Base-by-base conservation (phyloP, 805 yeast species). In the Ogataea degrootiae region DNA sequence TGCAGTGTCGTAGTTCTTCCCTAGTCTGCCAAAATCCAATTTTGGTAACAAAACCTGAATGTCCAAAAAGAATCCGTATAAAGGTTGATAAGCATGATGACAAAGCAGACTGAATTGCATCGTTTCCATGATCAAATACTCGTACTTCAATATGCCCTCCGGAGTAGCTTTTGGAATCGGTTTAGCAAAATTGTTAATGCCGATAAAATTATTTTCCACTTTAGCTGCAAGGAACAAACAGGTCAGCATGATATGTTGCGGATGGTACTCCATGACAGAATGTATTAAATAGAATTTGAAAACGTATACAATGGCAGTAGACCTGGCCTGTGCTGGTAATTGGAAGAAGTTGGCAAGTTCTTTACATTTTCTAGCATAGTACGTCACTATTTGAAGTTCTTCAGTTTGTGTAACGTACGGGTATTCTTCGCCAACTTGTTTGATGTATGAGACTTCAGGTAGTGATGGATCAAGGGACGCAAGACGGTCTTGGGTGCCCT, bases 21-120 rank as follows among this genome's bases (percentile, higher is more conserved):
- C 92, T 49, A 89, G 67, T 42, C 80, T 75, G 41, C 77, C 77
- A 31, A 76, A 68, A 48, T 80, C 81, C 16, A 77, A 63, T 21
- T 70, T 65, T 1, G 81, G 68, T 57, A 79, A 67, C 45, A 71
- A 74, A 46, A 66, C 74, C 63, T 94, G 99, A 53, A 91, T 78
- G 66, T 94, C 99, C 41, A 92, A 76, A 66, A 85, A 92, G 63
- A 92, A 91, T 21, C 99, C 99, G 64, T 91, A 94, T n/a, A 94
- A 67, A 0, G 98, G 89, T 52, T 85, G 75, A 66, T 79, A 84
- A 2, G 97, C 95, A 67, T 89, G 97, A 63, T 92, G 98, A 9
- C 86, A 92, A 52, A 83, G 62, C 43, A 94, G 70, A 0, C 96
- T 85, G 66, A 94, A 94, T 50, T 81, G 74, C 57, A 94, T 71